These are phyloP conservation scores for Paramyrothecium roridum DNA, from an alignment of 2,329 filamentous ascomycete genomes.

Conservation along the genomic window DNA sequence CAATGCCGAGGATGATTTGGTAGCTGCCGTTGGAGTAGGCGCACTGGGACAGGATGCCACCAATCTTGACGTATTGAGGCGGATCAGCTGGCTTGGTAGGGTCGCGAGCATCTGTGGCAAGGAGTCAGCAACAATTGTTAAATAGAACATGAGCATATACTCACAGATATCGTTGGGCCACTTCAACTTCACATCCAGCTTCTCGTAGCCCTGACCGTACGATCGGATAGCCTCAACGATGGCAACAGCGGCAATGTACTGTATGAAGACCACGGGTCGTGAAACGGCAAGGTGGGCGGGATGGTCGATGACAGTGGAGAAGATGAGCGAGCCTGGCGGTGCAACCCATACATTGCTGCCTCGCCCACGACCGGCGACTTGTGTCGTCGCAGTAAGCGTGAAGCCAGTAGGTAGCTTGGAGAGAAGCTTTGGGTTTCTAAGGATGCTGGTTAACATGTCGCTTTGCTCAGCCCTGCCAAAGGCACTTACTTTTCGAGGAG, in stretches of 20 bases:
- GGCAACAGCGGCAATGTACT: slow-evolving; percentile 88
- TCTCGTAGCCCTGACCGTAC: slow-evolving; percentile 73
- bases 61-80: slow-evolving; percentile 76
- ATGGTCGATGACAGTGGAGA: slow-evolving; percentile 86
- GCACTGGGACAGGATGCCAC: slow-evolving; percentile 88
- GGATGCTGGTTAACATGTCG: not conserved
- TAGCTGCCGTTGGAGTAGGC: slow-evolving; percentile 75
- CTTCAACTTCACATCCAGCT: slow-evolving; percentile 81
- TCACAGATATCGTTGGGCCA: slow-evolving; percentile 95
- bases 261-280: slow-evolving; percentile 86
- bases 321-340: slow-evolving; percentile 80
- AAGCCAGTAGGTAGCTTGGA: slow-evolving; percentile 79
- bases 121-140: not conserved
- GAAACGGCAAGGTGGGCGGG: slow-evolving; percentile 66
- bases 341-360: slow-evolving; percentile 95
- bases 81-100: slow-evolving; percentile 47
- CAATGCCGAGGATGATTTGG: slow-evolving; percentile 81
- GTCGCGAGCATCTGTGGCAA: slow-evolving; percentile 58
- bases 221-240: slow-evolving; percentile 78
- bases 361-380: slow-evolving; percentile 83
- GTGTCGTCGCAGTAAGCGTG: slow-evolving; percentile 80
- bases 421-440: slow-evolving; percentile 73
- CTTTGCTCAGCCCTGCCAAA: not conserved
- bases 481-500: slow-evolving; percentile 74
- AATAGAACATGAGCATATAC: slow-evolving; percentile 9